phyloP scores from a whole-genome alignment of 2,329 filamentous ascomycete species.

The Aspergillus neotritici region DNA sequence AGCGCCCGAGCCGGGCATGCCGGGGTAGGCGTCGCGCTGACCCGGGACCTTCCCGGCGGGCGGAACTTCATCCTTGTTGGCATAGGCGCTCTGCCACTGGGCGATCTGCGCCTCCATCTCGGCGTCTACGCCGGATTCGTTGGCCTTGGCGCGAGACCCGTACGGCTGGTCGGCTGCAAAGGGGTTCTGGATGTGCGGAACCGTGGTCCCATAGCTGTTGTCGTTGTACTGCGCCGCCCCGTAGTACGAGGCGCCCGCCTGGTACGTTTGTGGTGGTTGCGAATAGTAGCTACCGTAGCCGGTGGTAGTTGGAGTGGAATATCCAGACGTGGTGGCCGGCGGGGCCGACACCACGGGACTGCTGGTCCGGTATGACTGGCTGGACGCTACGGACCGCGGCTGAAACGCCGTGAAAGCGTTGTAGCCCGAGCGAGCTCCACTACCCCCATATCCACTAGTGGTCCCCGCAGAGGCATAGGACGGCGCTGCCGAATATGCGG shows the following conservation, averaged over 20 bases:
- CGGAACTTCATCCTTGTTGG: constrained; percentile 53
- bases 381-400: constrained; percentile 53
- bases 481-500: constrained; percentile 47
- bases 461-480: constrained; percentile 25
- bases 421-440: constrained; percentile 27
- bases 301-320: constrained; percentile 34
- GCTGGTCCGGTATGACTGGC: constrained; percentile 35
- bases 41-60: constrained; percentile 34
- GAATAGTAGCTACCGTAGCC: constrained; percentile 40
- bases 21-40: constrained; percentile 37
- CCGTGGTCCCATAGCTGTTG: constrained; percentile 44
- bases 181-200: constrained; percentile 72
- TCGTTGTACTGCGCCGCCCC: constrained; percentile 45
- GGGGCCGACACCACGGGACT: constrained; percentile 34
- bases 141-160: constrained; percentile 5
- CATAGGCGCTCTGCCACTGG: constrained; percentile 90
- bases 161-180: constrained; percentile 52
- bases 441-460: constrained; percentile 29
- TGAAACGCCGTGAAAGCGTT: constrained; percentile 53
- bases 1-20: constrained; percentile 37
- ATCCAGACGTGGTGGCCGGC: constrained; percentile 29
- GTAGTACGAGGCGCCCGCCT: constrained; percentile 40
- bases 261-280: constrained; percentile 34
- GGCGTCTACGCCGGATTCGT: constrained; percentile 53
- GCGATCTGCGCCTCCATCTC: constrained; percentile 89